Percentiles rank a stretch among this genome's conserved stretches.
phyloP scores from a whole-genome alignment of 495 filamentous ascomycete genomes.

The Annulohypoxylon nitens region DNA sequence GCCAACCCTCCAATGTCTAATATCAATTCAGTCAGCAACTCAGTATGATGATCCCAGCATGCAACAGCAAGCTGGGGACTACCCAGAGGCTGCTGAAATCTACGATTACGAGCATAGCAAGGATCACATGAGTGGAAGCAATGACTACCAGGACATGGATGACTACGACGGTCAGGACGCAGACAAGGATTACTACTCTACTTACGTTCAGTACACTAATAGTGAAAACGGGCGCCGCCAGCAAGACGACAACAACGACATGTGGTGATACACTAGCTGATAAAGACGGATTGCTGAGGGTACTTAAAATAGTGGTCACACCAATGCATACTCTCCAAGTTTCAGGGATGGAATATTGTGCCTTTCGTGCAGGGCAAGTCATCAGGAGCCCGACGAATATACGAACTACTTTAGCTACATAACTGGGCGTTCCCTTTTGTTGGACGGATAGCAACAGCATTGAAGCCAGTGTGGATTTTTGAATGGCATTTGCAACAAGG shows the following conservation, averaged over 20 bases:
- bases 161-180: constrained; percentile 46
- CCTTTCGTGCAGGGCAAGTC: constrained; percentile 31
- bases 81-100: constrained; percentile 61
- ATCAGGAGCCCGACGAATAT: constrained; percentile 35
- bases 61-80: constrained; percentile 56
- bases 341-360: constrained; percentile 30
- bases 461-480: constrained; percentile 26
- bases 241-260: constrained; percentile 46
- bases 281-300: constrained; percentile 28
- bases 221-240: constrained; percentile 46
- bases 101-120: constrained; percentile 64
- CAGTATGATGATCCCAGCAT: constrained; percentile 60
- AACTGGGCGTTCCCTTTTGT: constrained; percentile 32
- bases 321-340: constrained; percentile 48
- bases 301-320: constrained; percentile 36
- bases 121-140: constrained; percentile 37
- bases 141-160: constrained; percentile 46
- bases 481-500: constrained; percentile 39
- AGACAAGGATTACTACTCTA: constrained; percentile 51
- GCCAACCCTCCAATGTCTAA: constrained; percentile 34
- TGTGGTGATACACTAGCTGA: constrained; percentile 47
- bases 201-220: constrained; percentile 47
- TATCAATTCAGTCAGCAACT: constrained; percentile 51
- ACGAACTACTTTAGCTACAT: constrained; percentile 16
- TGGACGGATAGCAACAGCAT: constrained; percentile 36